These are phyloP conservation scores for Apophysomyces sp. DNA, from an alignment of 371 early-diverging fungal genomes.

Conservation along the genomic window DNA sequence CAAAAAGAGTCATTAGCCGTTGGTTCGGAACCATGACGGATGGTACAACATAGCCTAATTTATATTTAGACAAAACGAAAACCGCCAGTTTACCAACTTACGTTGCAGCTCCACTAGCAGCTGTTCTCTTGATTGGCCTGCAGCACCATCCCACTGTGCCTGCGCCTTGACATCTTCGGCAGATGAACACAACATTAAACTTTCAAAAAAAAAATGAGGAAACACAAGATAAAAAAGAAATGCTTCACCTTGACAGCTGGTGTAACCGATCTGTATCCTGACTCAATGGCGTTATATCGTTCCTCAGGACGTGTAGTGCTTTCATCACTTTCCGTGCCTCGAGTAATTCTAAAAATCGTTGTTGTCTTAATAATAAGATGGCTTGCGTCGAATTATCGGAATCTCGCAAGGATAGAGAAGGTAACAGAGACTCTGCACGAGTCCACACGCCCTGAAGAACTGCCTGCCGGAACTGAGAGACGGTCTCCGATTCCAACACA, in stretches of 20 bases:
- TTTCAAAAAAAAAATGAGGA: conserved; percentile 9
- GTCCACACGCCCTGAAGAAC: conserved; percentile 79
- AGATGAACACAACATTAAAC: conserved; percentile 65
- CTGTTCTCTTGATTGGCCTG: conserved; percentile 68
- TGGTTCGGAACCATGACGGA: conserved; percentile 85
- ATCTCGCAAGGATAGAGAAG: conserved; percentile 39
- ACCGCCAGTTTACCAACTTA: conserved; percentile 16
- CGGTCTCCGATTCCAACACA: conserved; percentile 59
- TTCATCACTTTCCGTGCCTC: conserved; percentile 57
- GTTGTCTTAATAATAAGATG: conserved; percentile 71
- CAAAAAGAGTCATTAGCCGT: conserved; percentile 75
- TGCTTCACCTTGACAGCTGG: conserved; percentile 29
- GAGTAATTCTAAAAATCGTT: conserved; percentile 83
- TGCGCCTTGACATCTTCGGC: conserved; percentile 60
- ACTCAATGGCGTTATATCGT: conserved; percentile 73
- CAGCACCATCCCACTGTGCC: conserved; percentile 80
- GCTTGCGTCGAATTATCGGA: conserved; percentile 25
- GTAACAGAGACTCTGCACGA: conserved; percentile 54
- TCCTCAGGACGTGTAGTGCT: conserved; percentile 70
- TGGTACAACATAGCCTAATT: conserved; percentile 67
- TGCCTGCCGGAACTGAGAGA: conserved; percentile 58
- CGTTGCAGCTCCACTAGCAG: conserved; percentile 69
- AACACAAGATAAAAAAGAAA: neutral
- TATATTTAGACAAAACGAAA: neutral
- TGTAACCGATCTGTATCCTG: conserved; percentile 62